These are phyloP conservation scores for Gastrolobium villosum DNA, from an alignment of 306 rosid species.

Conservation along the genomic window DNA sequence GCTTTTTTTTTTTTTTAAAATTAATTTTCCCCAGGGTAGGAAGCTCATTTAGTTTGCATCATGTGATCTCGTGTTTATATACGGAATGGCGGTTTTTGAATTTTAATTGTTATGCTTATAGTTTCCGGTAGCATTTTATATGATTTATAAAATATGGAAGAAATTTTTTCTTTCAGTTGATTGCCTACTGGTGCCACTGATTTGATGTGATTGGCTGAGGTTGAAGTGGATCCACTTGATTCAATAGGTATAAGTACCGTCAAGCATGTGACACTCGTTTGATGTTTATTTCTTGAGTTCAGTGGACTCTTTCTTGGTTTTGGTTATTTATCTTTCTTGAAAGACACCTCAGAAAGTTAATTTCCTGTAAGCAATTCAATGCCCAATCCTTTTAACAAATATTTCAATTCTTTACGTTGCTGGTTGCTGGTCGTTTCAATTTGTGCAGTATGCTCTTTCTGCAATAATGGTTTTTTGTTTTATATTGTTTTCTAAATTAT, in stretches of 20 bases:
- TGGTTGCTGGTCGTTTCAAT: not conserved
- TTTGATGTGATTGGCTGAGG: constrained; percentile 31
- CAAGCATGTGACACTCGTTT: not conserved
- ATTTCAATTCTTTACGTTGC: not conserved
- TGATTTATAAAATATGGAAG: not conserved
- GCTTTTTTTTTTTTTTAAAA: not conserved
- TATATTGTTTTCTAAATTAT: not conserved
- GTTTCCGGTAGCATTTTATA: not conserved
- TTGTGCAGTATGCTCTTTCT: not conserved
- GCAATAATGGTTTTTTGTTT: constrained; percentile 5
- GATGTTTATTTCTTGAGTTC: not conserved
- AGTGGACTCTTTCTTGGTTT: not conserved
- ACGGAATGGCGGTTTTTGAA: not conserved
- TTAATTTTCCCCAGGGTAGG: not conserved
- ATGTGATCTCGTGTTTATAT: constrained; percentile 21
- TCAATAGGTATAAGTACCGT: constrained; percentile 6
- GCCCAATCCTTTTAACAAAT: not conserved
- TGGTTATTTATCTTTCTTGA: constrained; percentile 3
- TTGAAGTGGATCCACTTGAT: constrained; percentile 35
- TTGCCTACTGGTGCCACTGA: constrained; percentile 21
- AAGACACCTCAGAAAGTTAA: constrained; percentile 8
- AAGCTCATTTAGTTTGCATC: constrained; percentile 28
- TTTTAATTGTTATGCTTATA: not conserved
- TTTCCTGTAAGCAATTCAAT: constrained; percentile 16
- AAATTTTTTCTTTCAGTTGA: constrained; percentile 22